These are phyloP conservation scores for Phaeomoniella chlamydospora DNA, from an alignment of 2,329 filamentous ascomycete genomes.

Conservation along the genomic window DNA sequence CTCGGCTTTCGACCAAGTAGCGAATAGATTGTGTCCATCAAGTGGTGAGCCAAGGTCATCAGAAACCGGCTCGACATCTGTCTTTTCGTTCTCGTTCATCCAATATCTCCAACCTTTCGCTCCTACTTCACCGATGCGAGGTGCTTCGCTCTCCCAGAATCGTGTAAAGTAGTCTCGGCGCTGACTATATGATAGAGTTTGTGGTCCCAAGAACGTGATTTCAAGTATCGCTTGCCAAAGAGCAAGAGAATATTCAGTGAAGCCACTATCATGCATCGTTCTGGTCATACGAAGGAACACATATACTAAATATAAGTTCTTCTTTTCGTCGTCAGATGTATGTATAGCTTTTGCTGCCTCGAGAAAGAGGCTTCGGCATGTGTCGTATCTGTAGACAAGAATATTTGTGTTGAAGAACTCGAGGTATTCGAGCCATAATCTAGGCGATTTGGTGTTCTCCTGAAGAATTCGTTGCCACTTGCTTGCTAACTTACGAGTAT, in stretches of 20 bases:
- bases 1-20: conserved; percentile 40
- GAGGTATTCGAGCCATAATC: conserved; percentile 59
- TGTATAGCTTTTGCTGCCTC: conserved; percentile 16
- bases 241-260: conserved; percentile 59
- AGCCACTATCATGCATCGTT: conserved; percentile 65
- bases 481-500: conserved; percentile 40
- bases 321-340: conserved; percentile 8
- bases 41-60: conserved; percentile 9
- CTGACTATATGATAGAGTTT: conserved; percentile 4
- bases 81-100: conserved; percentile 10
- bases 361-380: conserved; percentile 46
- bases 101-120: conserved; percentile 53
- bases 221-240: conserved; percentile 77
- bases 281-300: conserved; percentile 60
- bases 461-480: conserved; percentile 52
- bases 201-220: conserved; percentile 48
- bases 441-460: conserved; percentile 41
- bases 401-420: conserved; percentile 58
- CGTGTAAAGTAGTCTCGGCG: conserved; percentile 38
- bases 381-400: conserved; percentile 52
- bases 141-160: conserved; percentile 78
- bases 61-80: conserved; percentile 9
- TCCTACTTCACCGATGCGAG: conserved; percentile 59
- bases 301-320: conserved; percentile 41
- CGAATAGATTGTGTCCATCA: conserved; percentile 17